These are phyloP conservation scores for Auricularia sp. DNA, from an alignment of 768 basidiomycete species.

Conservation along the genomic window DNA sequence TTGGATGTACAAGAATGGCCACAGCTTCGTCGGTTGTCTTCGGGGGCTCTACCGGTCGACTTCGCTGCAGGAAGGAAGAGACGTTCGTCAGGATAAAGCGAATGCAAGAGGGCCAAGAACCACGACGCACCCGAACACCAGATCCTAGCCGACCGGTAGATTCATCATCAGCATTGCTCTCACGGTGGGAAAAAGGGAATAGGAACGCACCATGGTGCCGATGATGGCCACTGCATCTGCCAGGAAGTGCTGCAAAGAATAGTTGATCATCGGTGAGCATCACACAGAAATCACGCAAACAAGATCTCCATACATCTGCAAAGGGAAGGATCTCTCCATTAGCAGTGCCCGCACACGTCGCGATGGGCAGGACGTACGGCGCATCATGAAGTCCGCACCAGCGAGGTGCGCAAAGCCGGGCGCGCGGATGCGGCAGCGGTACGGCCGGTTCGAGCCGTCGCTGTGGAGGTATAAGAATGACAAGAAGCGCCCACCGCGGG, in stretches of 20 bases:
- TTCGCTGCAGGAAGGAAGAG: slow-evolving; percentile 22
- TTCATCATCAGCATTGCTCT: background rate
- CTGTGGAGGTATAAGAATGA: slow-evolving; percentile 23
- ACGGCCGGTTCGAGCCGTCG: slow-evolving; percentile 92
- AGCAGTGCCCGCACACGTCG: slow-evolving; percentile 2
- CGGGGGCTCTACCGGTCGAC: slow-evolving; percentile 30
- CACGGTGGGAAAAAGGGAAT: background rate
- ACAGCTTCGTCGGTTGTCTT: background rate
- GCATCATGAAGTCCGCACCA: slow-evolving; percentile 97
- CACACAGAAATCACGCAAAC: no score
- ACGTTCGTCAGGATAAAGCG: slow-evolving; percentile 3
- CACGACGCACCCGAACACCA: slow-evolving; percentile 81
- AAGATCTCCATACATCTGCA: slow-evolving; percentile 30
- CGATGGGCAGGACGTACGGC: slow-evolving; percentile 44
- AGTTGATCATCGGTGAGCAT: no score
- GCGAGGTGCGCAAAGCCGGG: slow-evolving; percentile 94
- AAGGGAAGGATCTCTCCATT: slow-evolving; percentile 5
- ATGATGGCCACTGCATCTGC: slow-evolving; percentile 95
- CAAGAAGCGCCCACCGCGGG: no score
- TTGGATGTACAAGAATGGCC: no score
- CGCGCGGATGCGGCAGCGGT: slow-evolving; percentile 93
- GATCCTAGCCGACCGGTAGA: slow-evolving; percentile 38
- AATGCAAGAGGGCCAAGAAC: background rate
- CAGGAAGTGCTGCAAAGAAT: slow-evolving; percentile 57
- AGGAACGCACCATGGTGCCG: slow-evolving; percentile 68